These are phyloP conservation scores for Candida ponderosae DNA, from an alignment of 805 yeast genomes.

Conservation along the genomic window DNA sequence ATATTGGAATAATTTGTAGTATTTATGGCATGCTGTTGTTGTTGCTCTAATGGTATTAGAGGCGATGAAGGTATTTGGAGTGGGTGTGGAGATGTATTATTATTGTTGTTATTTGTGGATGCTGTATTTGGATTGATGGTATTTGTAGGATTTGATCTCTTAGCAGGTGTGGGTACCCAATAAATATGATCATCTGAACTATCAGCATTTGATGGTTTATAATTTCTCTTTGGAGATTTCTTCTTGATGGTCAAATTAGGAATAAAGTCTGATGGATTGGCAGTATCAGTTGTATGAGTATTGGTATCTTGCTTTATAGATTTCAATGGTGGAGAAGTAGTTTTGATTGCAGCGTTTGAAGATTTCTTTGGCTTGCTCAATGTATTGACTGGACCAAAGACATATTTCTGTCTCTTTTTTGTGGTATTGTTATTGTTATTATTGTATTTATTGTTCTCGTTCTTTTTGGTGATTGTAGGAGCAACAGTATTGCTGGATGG, in stretches of 20 bases:
- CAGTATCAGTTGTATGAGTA: too few species aligned
- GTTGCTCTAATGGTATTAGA: conserved; percentile 4
- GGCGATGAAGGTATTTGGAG: conserved; percentile 16
- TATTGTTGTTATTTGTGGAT: conserved; percentile 1
- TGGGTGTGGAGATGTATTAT: too few species aligned
- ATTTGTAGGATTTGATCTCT: conserved; percentile 3
- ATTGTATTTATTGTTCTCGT: too few species aligned
- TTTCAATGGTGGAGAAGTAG: too few species aligned
- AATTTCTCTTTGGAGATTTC: not conserved
- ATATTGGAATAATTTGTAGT: conserved; percentile 7
- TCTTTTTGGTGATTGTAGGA: too few species aligned
- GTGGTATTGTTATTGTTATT: not conserved
- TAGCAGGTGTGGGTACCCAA: conserved; percentile 19
- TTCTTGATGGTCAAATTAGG: too few species aligned
- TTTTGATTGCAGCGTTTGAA: too few species aligned
- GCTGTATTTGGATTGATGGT: conserved; percentile 1
- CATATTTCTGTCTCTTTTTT: not conserved
- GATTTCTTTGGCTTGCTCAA: too few species aligned
- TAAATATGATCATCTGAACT: conserved; percentile 20
- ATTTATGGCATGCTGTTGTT: conserved; percentile 6
- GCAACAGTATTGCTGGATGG: too few species aligned
- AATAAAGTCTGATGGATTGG: too few species aligned
- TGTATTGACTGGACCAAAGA: not conserved
- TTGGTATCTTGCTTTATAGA: too few species aligned
- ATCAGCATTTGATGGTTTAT: conserved; percentile 3